A percentile compares a stretch with the other conserved stretches of the same genome.
Evolutionary conservation across 208 protist genomes (phyloP).

Genomic region (Porcisia hertigi): DNA sequence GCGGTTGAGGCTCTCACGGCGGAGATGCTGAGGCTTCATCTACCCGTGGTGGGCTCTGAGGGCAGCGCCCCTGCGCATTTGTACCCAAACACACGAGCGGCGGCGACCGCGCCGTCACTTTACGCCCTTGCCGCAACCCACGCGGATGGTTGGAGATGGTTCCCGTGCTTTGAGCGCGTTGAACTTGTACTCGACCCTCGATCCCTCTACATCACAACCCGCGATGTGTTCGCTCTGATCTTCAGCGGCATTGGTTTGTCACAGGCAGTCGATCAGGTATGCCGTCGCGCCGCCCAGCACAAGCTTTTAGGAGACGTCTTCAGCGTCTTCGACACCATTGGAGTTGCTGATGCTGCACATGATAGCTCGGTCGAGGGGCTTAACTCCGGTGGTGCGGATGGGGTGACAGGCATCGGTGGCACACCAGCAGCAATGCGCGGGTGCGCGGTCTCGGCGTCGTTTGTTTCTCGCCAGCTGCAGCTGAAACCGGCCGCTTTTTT

Average conservation of each 20-base stretch:
- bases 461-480: constrained; percentile 22
- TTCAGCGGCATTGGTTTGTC: constrained; percentile 52
- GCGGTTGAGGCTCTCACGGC: constrained; percentile 38
- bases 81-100: constrained; percentile 5
- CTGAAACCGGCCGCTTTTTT: constrained; percentile 27
- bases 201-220: constrained; percentile 25
- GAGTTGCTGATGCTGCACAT: background rate
- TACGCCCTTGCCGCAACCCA: constrained; percentile 46
- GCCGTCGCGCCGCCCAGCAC: constrained; percentile 40
- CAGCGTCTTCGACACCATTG: constrained; percentile 25
- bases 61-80: constrained; percentile 2
- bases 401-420: background rate
- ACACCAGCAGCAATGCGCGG: constrained; percentile 16
- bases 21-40: constrained; percentile 38
- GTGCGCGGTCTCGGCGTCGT: constrained; percentile 24
- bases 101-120: constrained; percentile 39
- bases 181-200: constrained; percentile 27
- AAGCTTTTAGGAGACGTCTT: constrained; percentile 44
- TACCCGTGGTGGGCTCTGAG: background rate
- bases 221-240: constrained; percentile 44
- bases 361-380: background rate
- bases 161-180: constrained; percentile 42
- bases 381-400: background rate
- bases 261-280: constrained; percentile 40
- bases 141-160: constrained; percentile 29